Percentiles rank a stretch among this genome's conserved stretches.
Conservation (phyloP, 2,329 filamentous ascomycete species). For the Epichloe bromicola region DNA sequence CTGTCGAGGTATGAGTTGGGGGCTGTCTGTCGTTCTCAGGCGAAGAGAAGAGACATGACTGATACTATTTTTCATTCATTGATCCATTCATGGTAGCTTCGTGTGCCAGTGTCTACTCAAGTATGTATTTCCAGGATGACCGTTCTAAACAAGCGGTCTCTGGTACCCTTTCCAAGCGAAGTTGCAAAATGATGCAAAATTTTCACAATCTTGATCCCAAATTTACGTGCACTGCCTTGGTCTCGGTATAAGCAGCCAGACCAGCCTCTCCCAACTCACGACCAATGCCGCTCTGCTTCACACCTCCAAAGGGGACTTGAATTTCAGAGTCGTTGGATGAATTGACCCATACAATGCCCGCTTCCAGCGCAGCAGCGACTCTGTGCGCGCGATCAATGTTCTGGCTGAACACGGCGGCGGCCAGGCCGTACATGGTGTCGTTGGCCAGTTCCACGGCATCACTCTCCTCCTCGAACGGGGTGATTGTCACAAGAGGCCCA, state of each 20-base stretch:
- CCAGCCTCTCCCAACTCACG: slow-evolving; percentile 32
- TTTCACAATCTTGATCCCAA: slow-evolving; percentile 22
- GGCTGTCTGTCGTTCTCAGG: no score
- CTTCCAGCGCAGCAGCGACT: slow-evolving; percentile 42
- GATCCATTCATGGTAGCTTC: background rate
- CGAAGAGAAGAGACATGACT: background rate
- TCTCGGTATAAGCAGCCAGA: slow-evolving; percentile 29
- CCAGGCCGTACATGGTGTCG: slow-evolving; percentile 47
- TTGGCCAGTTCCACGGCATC: slow-evolving; percentile 31
- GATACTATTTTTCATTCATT: background rate
- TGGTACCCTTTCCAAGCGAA: no score
- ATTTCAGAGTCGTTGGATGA: slow-evolving; percentile 31
- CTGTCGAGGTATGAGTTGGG: no score
- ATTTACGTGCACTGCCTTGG: slow-evolving; percentile 21
- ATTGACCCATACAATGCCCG: slow-evolving; percentile 45
- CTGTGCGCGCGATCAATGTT: slow-evolving; percentile 38
- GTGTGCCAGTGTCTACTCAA: no score
- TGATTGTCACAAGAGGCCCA: slow-evolving; percentile 30
- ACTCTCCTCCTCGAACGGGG: slow-evolving; percentile 27
- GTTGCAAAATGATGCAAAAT: no score
- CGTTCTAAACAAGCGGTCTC: no score
- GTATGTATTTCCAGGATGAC: no score
- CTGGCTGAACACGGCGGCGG: slow-evolving; percentile 47
- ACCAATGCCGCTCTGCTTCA: slow-evolving; percentile 36
- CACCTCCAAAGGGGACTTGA: slow-evolving; percentile 31